These are phyloP conservation scores for Ceratocystis diversiconidia DNA, from an alignment of 2,329 filamentous ascomycete species.

Conservation along the genomic window DNA sequence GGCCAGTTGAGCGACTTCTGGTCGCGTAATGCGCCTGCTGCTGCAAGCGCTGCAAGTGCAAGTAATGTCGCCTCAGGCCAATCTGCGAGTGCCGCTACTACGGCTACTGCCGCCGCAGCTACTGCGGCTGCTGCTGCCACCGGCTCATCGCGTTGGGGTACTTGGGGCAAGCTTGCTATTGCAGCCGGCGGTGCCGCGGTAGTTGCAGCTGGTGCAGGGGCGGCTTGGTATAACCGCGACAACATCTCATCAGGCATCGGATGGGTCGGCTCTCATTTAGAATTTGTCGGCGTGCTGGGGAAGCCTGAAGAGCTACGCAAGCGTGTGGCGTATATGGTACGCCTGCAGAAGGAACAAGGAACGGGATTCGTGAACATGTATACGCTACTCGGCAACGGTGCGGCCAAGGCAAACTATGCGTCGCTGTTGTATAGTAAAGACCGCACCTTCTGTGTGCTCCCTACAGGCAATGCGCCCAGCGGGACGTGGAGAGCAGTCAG, in stretches of 20 bases:
- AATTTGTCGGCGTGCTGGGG: constrained; percentile 82
- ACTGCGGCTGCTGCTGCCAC: constrained; percentile 25
- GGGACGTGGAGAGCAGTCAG: constrained; percentile 54
- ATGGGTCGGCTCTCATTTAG: constrained; percentile 82
- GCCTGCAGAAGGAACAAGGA: constrained; percentile 47
- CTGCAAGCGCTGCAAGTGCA: constrained; percentile 25
- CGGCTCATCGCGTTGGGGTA: constrained; percentile 46
- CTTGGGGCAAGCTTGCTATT: constrained; percentile 75
- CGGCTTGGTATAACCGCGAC: constrained; percentile 74
- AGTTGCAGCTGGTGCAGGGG: constrained; percentile 66
- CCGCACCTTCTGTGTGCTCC: constrained; percentile 80
- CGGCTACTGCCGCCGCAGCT: constrained; percentile 21
- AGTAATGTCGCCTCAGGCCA: constrained; percentile 9
- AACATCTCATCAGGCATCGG: constrained; percentile 60
- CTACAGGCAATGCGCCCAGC: constrained; percentile 36
- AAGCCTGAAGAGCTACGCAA: constrained; percentile 68
- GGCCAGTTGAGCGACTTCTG: constrained; percentile 52
- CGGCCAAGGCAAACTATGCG: constrained; percentile 28
- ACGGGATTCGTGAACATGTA: constrained; percentile 80
- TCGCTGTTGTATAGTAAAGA: constrained; percentile 21
- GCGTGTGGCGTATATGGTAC: constrained; percentile 54
- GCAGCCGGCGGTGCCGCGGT: constrained; percentile 73
- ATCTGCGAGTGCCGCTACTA: constrained; percentile 2
- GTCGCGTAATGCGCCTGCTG: constrained; percentile 32
- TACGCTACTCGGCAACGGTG: constrained; percentile 62